These are phyloP conservation scores for Metschnikowia noctiluminum DNA, from an alignment of 805 yeast genomes.

Conservation along the genomic window DNA sequence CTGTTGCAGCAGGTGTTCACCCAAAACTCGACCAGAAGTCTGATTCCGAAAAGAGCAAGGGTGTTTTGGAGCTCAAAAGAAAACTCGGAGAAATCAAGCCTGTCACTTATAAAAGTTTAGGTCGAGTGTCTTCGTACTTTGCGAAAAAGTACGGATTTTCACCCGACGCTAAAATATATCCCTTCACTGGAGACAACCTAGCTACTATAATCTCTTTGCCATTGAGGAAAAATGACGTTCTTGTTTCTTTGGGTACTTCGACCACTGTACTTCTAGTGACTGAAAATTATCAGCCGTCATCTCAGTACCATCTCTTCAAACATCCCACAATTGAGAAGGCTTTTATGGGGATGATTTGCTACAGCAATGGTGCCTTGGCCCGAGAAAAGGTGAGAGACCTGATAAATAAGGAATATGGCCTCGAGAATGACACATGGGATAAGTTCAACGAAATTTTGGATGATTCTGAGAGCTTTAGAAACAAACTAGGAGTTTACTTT, in stretches of 20 bases:
- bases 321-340: constrained; percentile 78
- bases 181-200: constrained; percentile 89
- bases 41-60: constrained; percentile 20
- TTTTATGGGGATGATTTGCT: constrained; percentile 94
- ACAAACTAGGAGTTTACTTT: constrained; percentile 73
- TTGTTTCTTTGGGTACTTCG: constrained; percentile 86
- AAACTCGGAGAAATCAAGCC: constrained; percentile 56
- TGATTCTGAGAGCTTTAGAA: constrained; percentile 29
- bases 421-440: constrained; percentile 49
- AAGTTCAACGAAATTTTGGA: constrained; percentile 56
- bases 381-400: constrained; percentile 71
- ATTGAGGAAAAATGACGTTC: constrained; percentile 66
- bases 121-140: constrained; percentile 58
- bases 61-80: constrained; percentile 38
- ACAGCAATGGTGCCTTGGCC: constrained; percentile 87
- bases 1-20: constrained; percentile 52
- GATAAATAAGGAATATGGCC: constrained; percentile 45
- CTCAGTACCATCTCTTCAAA: constrained; percentile 78
- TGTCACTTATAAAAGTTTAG: constrained; percentile 48
- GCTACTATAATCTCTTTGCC: constrained; percentile 87
- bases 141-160: constrained; percentile 61
- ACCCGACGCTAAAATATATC: constrained; percentile 54
- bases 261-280: constrained; percentile 85
- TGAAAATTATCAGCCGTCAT: constrained; percentile 70
- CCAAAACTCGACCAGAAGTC: constrained; percentile 37